Percentiles rank a stretch among this genome's conserved stretches.
These are phyloP conservation scores for Gonium pectorale DNA, from an alignment of 139 green algal species.

Conservation along the genomic window DNA sequence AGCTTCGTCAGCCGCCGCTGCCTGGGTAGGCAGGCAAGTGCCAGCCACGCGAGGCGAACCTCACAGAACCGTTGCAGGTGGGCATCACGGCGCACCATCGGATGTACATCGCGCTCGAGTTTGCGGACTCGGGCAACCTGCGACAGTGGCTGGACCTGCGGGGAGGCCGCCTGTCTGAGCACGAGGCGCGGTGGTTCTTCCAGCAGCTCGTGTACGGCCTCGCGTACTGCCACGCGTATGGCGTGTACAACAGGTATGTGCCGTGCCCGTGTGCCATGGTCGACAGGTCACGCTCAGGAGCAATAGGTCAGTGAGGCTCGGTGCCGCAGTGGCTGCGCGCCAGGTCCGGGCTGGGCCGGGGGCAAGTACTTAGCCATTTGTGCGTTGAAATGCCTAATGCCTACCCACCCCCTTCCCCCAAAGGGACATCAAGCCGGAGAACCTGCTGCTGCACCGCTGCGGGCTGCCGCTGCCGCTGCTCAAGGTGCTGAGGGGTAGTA, in stretches of 20 bases:
- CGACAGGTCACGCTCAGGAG: too few species aligned
- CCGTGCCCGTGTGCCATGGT: too few species aligned
- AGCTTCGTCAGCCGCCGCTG: too few species aligned
- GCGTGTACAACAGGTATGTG: conserved; percentile 77
- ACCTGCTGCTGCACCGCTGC: conserved; percentile 30
- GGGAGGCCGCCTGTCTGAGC: conserved; percentile 77
- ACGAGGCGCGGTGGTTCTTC: conserved; percentile 92
- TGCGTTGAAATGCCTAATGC: not conserved
- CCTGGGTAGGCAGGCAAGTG: too few species aligned
- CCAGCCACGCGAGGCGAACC: too few species aligned
- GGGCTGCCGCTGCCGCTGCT: not conserved
- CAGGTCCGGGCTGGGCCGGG: too few species aligned
- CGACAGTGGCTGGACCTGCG: not conserved
- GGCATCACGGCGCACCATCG: conserved; percentile 10
- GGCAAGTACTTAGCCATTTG: too few species aligned
- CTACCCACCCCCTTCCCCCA: not conserved
- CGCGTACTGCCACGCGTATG: conserved; percentile 80
- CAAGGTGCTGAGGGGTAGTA: conserved; percentile 7
- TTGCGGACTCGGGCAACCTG: conserved; percentile 40
- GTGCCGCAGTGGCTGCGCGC: not conserved
- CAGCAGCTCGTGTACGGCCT: conserved; percentile 91
- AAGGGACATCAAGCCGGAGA: conserved; percentile 43
- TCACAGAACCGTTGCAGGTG: conserved; percentile 37
- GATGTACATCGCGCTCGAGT: conserved; percentile 47
- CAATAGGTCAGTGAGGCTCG: too few species aligned